phyloP scores from a whole-genome alignment of 331 rosid genomes.

The Rosa hybrid region DNA sequence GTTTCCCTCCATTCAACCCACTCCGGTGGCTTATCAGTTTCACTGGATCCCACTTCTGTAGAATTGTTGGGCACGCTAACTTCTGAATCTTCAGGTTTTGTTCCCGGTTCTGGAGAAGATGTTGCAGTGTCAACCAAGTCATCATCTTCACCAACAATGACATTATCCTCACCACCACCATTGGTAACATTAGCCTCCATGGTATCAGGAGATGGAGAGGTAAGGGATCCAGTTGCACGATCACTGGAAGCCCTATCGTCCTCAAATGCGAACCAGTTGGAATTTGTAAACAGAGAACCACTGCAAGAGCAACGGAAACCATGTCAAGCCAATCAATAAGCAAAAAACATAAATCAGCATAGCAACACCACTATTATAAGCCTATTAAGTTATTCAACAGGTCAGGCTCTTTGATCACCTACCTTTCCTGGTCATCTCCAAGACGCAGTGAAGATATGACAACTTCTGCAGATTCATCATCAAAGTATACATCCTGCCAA shows the following conservation, averaged over 20 bases:
- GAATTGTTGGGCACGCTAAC: constrained; percentile 1
- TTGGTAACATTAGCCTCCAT: constrained; percentile 43
- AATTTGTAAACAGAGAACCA: constrained; percentile 92
- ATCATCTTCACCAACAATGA: constrained; percentile 69
- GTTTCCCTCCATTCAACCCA: constrained; percentile 99
- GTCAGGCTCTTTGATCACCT: constrained; percentile 12
- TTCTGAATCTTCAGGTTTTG: constrained; percentile 35
- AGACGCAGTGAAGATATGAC: constrained; percentile 91
- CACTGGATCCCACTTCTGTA: constrained; percentile 40
- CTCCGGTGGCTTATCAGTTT: constrained; percentile 83
- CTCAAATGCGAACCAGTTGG: constrained; percentile 98
- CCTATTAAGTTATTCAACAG: constrained; percentile 12
- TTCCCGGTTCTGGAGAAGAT: constrained; percentile 63
- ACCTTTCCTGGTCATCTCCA: constrained; percentile 99
- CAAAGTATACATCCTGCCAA: constrained; percentile 91
- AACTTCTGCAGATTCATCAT: constrained; percentile 99
- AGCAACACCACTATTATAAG: neutral
- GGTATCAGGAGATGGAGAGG: constrained; percentile 72
- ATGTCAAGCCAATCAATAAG: constrained; percentile 9
- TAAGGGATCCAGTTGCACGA: constrained; percentile 61
- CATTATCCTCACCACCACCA: constrained; percentile 51
- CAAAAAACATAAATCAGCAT: neutral
- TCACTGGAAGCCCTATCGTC: constrained; percentile 69
- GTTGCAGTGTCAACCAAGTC: constrained; percentile 82
- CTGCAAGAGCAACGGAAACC: constrained; percentile 43